Evolutionary conservation across 1,139 yeast species (phyloP).

Genomic region (Starmera stellimalicola): DNA sequence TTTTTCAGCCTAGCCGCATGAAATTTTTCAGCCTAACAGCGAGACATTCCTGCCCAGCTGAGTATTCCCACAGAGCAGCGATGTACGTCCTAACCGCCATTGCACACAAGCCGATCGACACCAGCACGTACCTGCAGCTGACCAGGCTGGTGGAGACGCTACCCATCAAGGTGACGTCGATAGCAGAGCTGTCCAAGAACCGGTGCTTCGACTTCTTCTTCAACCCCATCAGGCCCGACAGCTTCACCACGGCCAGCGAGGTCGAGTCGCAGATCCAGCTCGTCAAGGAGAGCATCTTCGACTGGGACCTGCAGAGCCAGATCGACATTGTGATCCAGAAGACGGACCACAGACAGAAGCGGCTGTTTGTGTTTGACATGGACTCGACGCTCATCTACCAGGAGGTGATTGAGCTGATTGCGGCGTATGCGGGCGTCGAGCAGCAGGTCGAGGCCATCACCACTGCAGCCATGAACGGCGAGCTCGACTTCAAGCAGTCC

Average conservation of each 20-base stretch:
- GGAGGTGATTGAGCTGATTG: slow-evolving; percentile 93
- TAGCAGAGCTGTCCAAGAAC: slow-evolving; percentile 18
- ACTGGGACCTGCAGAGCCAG: slow-evolving; percentile 8
- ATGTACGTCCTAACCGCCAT: slow-evolving; percentile 16
- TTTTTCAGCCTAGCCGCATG: no score
- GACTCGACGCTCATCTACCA: slow-evolving; percentile 94
- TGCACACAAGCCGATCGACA: slow-evolving; percentile 6
- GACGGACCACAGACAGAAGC: slow-evolving; percentile 35
- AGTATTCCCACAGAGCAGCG: no score
- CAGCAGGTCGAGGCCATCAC: slow-evolving; percentile 74
- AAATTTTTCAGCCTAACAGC: no score
- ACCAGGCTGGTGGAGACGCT: slow-evolving; percentile 17
- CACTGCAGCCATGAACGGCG: slow-evolving; percentile 95
- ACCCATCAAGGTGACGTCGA: slow-evolving; percentile 18
- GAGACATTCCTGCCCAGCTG: no score
- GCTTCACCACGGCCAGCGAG: slow-evolving; percentile 6
- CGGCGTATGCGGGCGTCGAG: slow-evolving; percentile 77
- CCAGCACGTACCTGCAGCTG: slow-evolving; percentile 9
- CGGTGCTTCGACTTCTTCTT: slow-evolving; percentile 25
- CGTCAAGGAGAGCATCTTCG: slow-evolving; percentile 18
- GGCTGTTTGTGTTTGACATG: slow-evolving; percentile 88
- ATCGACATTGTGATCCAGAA: slow-evolving; percentile 41
- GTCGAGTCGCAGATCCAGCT: slow-evolving; percentile 8
- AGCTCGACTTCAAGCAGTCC: slow-evolving; percentile 82
- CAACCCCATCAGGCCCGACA: slow-evolving; percentile 9